Evolutionary conservation across 2,329 filamentous ascomycete genomes (phyloP).

Genomic region (Aureobasidium pullulans): DNA sequence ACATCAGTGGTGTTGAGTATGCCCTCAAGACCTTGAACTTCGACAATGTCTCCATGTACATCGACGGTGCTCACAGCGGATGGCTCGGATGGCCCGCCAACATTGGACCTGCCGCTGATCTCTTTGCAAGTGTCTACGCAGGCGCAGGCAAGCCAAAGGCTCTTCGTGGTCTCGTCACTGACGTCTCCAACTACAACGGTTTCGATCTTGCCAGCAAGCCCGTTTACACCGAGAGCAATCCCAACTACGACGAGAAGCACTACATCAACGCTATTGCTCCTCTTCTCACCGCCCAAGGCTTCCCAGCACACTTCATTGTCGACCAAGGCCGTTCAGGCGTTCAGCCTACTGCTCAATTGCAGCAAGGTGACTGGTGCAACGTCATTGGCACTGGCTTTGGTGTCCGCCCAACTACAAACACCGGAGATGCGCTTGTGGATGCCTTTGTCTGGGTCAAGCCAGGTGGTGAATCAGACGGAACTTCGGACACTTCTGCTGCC

Average conservation of each 20-base stretch:
- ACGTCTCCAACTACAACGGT: conserved; percentile 54
- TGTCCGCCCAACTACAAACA: conserved; percentile 54
- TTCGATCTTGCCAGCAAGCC: conserved; percentile 41
- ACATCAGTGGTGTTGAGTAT: conserved; percentile 50
- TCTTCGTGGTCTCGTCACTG: conserved; percentile 49
- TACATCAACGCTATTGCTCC: conserved; percentile 47
- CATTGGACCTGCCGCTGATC: conserved; percentile 41
- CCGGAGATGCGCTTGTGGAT: conserved; percentile 52
- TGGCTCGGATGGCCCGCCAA: conserved; percentile 60
- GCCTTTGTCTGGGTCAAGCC: conserved; percentile 68
- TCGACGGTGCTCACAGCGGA: conserved; percentile 57
- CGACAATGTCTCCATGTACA: conserved; percentile 55
- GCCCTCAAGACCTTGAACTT: conserved; percentile 51
- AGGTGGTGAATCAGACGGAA: conserved; percentile 45
- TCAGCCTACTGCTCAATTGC: conserved; percentile 48
- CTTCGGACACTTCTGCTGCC: conserved; percentile 3
- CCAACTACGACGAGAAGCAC: conserved; percentile 47
- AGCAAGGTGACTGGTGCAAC: conserved; percentile 64
- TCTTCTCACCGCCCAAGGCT: conserved; percentile 39
- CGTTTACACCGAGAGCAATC: conserved; percentile 37
- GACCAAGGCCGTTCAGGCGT: conserved; percentile 52
- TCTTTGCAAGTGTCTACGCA: conserved; percentile 43
- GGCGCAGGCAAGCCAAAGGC: conserved; percentile 39
- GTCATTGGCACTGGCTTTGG: conserved; percentile 56
- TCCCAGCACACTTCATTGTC: conserved; percentile 49